phyloP scores from a whole-genome alignment of 1,139 yeast species.

The Protomyces inundatus region DNA sequence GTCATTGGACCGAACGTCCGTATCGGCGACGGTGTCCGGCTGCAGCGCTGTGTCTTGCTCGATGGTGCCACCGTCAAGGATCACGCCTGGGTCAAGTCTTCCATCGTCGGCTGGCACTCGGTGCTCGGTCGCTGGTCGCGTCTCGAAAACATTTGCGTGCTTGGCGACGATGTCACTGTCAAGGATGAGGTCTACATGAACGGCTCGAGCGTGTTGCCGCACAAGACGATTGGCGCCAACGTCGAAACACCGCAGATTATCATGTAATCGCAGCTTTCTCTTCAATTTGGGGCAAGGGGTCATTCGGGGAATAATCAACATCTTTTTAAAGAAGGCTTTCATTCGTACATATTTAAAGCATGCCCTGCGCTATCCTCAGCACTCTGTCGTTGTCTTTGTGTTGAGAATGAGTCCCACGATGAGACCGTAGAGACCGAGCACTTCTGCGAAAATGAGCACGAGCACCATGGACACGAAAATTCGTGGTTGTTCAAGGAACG shows the following conservation, averaged over 20 bases:
- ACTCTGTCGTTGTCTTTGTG: conserved; percentile 63
- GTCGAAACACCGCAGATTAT: conserved; percentile 97
- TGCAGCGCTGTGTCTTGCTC: conserved; percentile 89
- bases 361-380: conserved; percentile 1
- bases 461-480: conserved; percentile 91
- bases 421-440: conserved; percentile 92
- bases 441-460: conserved; percentile 97
- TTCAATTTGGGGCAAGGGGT: not conserved
- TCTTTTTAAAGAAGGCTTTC: not conserved
- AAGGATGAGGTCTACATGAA: conserved; percentile 92
- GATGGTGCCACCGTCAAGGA: conserved; percentile 89
- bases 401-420: conserved; percentile 95
- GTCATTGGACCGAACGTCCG: conserved; percentile 95
- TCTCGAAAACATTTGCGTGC: conserved; percentile 93
- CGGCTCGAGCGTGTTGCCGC: conserved; percentile 98
- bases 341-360: not conserved
- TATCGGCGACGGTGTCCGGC: conserved; percentile 98
- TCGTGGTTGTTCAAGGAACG: conserved; percentile 93
- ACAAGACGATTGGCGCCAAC: conserved; percentile 91
- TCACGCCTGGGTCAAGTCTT: conserved; percentile 96
- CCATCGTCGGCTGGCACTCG: conserved; percentile 99
- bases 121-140: conserved; percentile 99
- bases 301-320: not conserved
- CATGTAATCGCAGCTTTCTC: conserved; percentile 51
- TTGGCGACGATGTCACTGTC: conserved; percentile 98